Conservation (phyloP, 192 early-diverging fungal species). For the Backusella mclennaniae region DNA sequence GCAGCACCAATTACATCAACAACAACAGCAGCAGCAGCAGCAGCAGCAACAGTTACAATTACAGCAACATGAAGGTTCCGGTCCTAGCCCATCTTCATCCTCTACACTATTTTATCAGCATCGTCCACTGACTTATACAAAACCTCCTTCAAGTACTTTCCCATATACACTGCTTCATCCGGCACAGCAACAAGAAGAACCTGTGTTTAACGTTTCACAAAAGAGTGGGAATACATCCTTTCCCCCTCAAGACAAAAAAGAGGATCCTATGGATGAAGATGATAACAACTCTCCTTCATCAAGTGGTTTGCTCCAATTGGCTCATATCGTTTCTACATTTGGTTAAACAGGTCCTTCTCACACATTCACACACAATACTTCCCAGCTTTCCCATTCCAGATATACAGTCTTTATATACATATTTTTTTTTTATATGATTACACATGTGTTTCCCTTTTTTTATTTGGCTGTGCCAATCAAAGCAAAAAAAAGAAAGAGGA, state of each 20-base stretch:
- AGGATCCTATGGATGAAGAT: constrained; percentile 14
- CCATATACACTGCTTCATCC: constrained; percentile 21
- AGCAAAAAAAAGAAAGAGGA: background rate
- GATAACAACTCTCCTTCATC: constrained; percentile 12
- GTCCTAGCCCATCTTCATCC: background rate
- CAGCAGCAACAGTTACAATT: background rate
- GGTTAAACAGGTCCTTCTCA: constrained; percentile 16
- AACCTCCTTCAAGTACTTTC: background rate
- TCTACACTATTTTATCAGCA: constrained; percentile 29
- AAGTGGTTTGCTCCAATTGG: constrained; percentile 20
- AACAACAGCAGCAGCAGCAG: background rate
- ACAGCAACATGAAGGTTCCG: background rate
- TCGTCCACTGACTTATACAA: constrained; percentile 14
- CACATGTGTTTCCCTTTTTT: constrained; percentile 8
- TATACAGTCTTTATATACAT: background rate
- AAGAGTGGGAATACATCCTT: background rate
- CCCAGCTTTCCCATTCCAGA: background rate
- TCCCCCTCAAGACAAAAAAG: constrained; percentile 4
- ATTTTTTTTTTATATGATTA: background rate
- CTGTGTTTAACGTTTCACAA: background rate
- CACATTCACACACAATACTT: background rate
- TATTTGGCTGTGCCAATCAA: constrained; percentile 8
- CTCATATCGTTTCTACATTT: constrained; percentile 35
- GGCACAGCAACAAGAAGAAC: background rate
- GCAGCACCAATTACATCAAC: background rate